Evolutionary conservation across 164 flowering plant species (phyloP).

Genomic region (Stephania yunnanensis): DNA sequence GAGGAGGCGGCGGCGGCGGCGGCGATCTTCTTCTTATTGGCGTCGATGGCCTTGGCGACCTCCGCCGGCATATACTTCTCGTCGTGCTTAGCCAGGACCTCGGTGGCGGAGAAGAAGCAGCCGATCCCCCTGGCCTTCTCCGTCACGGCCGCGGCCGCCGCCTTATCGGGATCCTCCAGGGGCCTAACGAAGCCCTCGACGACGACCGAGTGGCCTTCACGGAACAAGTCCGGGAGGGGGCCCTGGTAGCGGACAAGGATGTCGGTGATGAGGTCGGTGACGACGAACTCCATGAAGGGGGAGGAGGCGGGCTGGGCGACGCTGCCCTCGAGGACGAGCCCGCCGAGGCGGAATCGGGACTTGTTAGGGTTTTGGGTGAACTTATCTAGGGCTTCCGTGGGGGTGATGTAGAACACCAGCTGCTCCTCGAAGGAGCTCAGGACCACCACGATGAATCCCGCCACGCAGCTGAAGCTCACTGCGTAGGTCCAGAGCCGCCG

Average conservation of each 20-base stretch:
- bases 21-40: conserved; percentile 54
- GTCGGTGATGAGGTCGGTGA: conserved; percentile 77
- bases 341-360: conserved; percentile 69
- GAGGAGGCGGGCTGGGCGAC: conserved; percentile 50
- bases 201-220: conserved; percentile 91
- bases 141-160: conserved; percentile 22
- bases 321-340: conserved; percentile 82
- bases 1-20: conserved; percentile 8
- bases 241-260: conserved; percentile 69
- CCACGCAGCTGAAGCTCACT: conserved; percentile 62
- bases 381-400: conserved; percentile 67
- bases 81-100: conserved; percentile 93
- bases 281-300: conserved; percentile 67
- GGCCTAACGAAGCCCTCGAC: conserved; percentile 82
- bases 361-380: conserved; percentile 45
- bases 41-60: conserved; percentile 76
- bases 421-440: conserved; percentile 74
- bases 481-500: conserved; percentile 91
- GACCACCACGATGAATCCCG: conserved; percentile 65
- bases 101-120: conserved; percentile 61
- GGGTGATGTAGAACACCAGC: conserved; percentile 79
- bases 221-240: conserved; percentile 74
- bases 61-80: conserved; percentile 95
- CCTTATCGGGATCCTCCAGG: conserved; percentile 36
- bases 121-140: conserved; percentile 59